Evolutionary conservation across 2,329 filamentous ascomycete species (phyloP).

Genomic region (Parascedosporium putredinis): DNA sequence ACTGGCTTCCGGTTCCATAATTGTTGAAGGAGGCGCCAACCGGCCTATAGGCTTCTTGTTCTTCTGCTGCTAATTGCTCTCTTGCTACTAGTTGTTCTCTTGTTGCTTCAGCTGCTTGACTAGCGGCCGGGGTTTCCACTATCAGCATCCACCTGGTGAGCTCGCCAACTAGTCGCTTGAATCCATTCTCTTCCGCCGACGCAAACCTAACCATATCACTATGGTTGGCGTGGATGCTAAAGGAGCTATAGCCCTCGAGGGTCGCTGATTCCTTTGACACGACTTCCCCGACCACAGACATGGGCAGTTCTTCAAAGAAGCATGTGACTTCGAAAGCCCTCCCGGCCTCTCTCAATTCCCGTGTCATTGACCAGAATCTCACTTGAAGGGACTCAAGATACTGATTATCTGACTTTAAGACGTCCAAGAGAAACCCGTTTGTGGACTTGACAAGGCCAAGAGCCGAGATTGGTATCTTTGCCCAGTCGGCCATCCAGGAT

Average conservation of each 20-base stretch:
- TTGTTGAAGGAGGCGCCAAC: too few relatives aligned
- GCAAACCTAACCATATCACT: conserved; percentile 22
- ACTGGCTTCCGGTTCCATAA: too few relatives aligned
- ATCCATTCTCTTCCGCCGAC: conserved; percentile 11
- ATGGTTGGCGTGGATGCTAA: conserved; percentile 22
- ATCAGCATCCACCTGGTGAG: conserved; percentile 10
- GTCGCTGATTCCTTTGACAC: conserved; percentile 21
- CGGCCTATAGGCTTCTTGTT: too few relatives aligned
- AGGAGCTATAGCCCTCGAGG: conserved; percentile 17
- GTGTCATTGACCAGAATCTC: conserved; percentile 19
- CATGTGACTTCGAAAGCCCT: conserved; percentile 19
- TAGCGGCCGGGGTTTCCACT: too few relatives aligned
- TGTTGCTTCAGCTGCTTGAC: too few relatives aligned
- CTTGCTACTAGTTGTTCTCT: too few relatives aligned
- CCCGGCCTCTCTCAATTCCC: conserved; percentile 10
- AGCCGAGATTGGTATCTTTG: conserved; percentile 4
- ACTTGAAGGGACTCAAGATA: conserved; percentile 16
- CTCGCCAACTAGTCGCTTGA: conserved; percentile 15
- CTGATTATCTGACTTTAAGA: conserved; percentile 18
- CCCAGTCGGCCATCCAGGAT: conserved; percentile 24
- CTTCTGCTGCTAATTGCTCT: too few relatives aligned
- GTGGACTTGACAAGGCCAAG: conserved; percentile 13
- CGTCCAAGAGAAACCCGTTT: conserved; percentile 19
- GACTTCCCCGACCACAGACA: conserved; percentile 15
- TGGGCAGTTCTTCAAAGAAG: conserved; percentile 25